phyloP scores from a whole-genome alignment of 2,329 filamentous ascomycete genomes.

The Zasmidium citrigriseum region DNA sequence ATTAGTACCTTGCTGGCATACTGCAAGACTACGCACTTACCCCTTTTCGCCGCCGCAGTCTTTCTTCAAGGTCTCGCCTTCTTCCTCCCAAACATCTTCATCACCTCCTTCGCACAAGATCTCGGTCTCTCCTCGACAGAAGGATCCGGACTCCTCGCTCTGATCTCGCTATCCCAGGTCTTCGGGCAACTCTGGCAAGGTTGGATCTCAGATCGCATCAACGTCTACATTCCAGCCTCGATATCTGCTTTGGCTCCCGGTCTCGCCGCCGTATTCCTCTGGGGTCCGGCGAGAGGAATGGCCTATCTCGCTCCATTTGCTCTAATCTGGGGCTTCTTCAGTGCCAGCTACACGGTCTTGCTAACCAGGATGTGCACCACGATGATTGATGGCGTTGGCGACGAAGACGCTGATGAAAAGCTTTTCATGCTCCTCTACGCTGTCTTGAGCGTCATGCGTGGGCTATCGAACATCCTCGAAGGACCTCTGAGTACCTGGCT shows the following conservation, averaged over 20 bases:
- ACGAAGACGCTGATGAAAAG: not conserved
- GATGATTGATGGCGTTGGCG: not conserved
- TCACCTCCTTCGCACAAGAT: slow-evolving; percentile 38
- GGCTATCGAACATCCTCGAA: not conserved
- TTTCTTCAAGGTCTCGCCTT: slow-evolving; percentile 41
- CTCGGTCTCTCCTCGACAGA: slow-evolving; percentile 29
- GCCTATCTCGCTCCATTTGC: slow-evolving; percentile 42
- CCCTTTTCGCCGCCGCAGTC: slow-evolving; percentile 38
- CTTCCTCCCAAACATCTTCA: slow-evolving; percentile 43
- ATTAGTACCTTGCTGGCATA: slow-evolving; percentile 35
- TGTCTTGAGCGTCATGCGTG: not conserved
- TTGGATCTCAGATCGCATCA: slow-evolving; percentile 39
- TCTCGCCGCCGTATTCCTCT: slow-evolving; percentile 46
- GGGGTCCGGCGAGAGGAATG: slow-evolving; percentile 47
- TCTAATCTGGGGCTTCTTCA: slow-evolving; percentile 48
- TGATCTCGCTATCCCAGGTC: slow-evolving; percentile 40
- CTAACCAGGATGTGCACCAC: slow-evolving; percentile 28
- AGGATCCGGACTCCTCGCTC: slow-evolving; percentile 36
- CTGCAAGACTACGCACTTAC: slow-evolving; percentile 1
- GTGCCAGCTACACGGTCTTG: slow-evolving; percentile 42
- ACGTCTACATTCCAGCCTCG: slow-evolving; percentile 32
- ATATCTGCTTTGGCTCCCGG: slow-evolving; percentile 45
- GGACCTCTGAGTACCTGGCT: not conserved
- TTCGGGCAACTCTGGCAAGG: slow-evolving; percentile 40
- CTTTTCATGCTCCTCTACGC: not conserved